Percentiles rank a stretch among this genome's conserved stretches.
Conservation (phyloP, 768 basidiomycete genomes). For the Hygrophorus pudorinus region DNA sequence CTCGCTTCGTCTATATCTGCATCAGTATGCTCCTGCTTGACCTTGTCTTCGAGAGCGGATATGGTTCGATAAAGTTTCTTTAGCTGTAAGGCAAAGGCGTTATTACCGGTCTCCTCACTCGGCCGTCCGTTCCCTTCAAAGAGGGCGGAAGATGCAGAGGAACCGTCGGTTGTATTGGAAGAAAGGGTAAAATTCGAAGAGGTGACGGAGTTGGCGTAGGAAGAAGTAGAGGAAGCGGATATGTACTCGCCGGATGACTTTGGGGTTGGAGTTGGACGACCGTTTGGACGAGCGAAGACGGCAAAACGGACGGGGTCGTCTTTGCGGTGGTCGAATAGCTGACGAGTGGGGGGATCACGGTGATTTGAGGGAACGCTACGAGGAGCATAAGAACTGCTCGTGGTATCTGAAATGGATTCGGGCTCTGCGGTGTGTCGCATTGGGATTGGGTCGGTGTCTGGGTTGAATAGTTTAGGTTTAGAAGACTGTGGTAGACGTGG, state of each 20-base stretch:
- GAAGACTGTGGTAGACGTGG: conserved; percentile 22
- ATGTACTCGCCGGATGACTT: conserved; percentile 62
- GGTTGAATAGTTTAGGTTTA: conserved; percentile 57
- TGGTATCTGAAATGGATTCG: conserved; percentile 52
- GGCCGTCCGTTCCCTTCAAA: conserved; percentile 44
- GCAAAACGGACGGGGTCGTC: conserved; percentile 88
- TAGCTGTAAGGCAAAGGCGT: conserved; percentile 62
- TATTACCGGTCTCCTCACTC: conserved; percentile 46
- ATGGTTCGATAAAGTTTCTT: conserved; percentile 81
- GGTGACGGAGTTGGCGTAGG: conserved; percentile 56
- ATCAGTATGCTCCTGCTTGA: conserved; percentile 52
- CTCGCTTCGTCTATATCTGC: conserved; percentile 37
- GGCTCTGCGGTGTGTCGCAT: conserved; percentile 54
- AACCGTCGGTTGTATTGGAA: conserved; percentile 53
- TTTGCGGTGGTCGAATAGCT: conserved; percentile 82
- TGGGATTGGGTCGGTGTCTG: conserved; percentile 58
- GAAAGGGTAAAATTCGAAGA: conserved; percentile 68
- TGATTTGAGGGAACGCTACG: conserved; percentile 12
- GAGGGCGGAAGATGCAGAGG: conserved; percentile 60
- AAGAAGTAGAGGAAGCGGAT: conserved; percentile 67
- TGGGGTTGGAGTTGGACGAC: conserved; percentile 40
- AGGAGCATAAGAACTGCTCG: conserved; percentile 40
- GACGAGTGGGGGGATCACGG: conserved; percentile 31
- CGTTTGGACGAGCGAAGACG: conserved; percentile 43
- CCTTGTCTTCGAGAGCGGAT: conserved; percentile 65